These are phyloP conservation scores for Sporobolus alterniflorus DNA, from an alignment of 202 grass and related monocot species.

Conservation along the genomic window DNA sequence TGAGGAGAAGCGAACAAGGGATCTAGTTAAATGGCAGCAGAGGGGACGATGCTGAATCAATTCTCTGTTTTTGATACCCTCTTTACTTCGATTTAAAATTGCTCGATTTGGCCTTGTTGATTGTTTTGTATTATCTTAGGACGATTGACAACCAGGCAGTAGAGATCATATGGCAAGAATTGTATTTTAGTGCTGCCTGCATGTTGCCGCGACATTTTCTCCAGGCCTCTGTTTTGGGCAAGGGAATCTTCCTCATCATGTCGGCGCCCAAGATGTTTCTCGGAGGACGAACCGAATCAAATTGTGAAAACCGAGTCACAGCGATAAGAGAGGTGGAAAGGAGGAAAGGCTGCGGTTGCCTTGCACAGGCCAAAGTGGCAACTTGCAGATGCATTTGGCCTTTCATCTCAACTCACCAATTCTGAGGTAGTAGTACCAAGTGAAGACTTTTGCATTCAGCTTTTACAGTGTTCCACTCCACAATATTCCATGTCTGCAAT, in stretches of 20 bases:
- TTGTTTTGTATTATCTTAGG: constrained; percentile 37
- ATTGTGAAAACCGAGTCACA: constrained; percentile 16
- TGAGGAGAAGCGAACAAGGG: constrained; percentile 53
- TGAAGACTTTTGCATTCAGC: not conserved
- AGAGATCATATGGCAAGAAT: constrained; percentile 15
- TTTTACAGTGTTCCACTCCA: not conserved
- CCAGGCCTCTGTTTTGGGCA: not conserved
- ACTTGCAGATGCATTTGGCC: constrained; percentile 32
- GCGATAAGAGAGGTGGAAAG: constrained; percentile 19
- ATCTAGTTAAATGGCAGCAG: constrained; percentile 35
- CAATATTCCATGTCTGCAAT: not conserved
- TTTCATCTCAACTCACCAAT: constrained; percentile 35
- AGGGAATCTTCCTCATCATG: constrained; percentile 45
- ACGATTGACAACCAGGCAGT: constrained; percentile 21
- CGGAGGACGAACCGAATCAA: constrained; percentile 20
- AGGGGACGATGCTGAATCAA: constrained; percentile 31
- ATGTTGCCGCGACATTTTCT: constrained; percentile 13
- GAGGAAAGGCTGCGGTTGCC: constrained; percentile 29
- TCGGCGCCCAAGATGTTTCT: constrained; percentile 26
- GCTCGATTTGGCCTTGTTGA: not conserved
- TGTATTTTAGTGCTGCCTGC: not conserved
- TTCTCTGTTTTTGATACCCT: not conserved
- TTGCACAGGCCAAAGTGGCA: constrained; percentile 21
- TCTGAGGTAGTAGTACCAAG: constrained; percentile 3
- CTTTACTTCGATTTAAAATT: not conserved